Evolutionary conservation across 2,329 filamentous ascomycete genomes (phyloP).

Genomic region (Fusarium heterosporum): DNA sequence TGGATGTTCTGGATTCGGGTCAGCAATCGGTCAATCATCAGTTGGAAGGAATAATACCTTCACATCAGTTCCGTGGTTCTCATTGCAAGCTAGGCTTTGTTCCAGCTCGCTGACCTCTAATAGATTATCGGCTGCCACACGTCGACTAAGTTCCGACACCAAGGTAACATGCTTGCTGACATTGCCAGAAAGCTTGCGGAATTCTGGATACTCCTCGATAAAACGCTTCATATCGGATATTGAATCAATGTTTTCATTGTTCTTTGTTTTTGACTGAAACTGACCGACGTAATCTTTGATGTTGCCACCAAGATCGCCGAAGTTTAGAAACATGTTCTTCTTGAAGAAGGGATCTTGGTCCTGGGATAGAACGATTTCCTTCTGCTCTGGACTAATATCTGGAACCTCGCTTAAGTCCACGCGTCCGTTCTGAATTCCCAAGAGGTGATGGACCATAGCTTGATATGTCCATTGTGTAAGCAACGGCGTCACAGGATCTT

Average conservation of each 20-base stretch:
- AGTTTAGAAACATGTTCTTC: slow-evolving; percentile 99
- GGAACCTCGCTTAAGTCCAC: slow-evolving; percentile 88
- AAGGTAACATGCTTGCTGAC: slow-evolving; percentile 98
- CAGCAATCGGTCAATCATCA: slow-evolving; percentile 31
- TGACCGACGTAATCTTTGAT: slow-evolving; percentile 99
- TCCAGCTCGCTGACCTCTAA: slow-evolving; percentile 98
- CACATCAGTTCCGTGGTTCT: slow-evolving; percentile 91
- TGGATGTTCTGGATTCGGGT: slow-evolving; percentile 75
- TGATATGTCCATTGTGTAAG: slow-evolving; percentile 99
- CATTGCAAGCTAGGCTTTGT: slow-evolving; percentile 95
- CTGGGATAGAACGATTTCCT: slow-evolving; percentile 93
- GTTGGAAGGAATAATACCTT: slow-evolving; percentile 68
- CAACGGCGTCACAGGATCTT: slow-evolving; percentile 93
- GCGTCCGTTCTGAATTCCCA: slow-evolving; percentile 94
- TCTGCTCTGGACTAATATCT: slow-evolving; percentile 86
- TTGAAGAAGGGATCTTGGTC: slow-evolving; percentile 99
- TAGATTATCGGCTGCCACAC: slow-evolving; percentile 85
- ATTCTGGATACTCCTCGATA: slow-evolving; percentile 98
- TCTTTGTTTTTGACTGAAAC: slow-evolving; percentile 98
- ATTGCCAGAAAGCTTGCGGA: slow-evolving; percentile 95
- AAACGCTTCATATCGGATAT: slow-evolving; percentile 99
- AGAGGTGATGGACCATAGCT: slow-evolving; percentile 98
- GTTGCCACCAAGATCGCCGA: slow-evolving; percentile 92
- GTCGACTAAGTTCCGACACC: slow-evolving; percentile 90
- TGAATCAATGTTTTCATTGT: slow-evolving; percentile 93